Evolutionary conservation across 495 filamentous ascomycete genomes (phyloP).

Genomic region (Aspergillus carlsbadensis): DNA sequence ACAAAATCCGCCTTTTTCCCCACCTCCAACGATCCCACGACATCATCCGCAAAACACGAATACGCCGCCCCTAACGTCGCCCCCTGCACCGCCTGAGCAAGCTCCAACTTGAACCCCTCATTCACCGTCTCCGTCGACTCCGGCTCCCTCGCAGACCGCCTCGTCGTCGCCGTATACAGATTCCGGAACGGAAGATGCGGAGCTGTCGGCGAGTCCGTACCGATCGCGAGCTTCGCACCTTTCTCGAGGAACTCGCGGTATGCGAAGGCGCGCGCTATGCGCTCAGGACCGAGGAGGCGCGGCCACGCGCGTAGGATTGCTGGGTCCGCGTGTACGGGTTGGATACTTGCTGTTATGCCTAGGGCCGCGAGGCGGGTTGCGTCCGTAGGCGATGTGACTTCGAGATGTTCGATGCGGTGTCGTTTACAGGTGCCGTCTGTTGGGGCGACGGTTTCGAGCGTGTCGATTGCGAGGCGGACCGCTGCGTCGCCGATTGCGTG

Average conservation of each 20-base stretch:
- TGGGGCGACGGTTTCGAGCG: slow-evolving; percentile 33
- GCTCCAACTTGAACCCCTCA: slow-evolving; percentile 48
- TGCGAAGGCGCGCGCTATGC: slow-evolving; percentile 57
- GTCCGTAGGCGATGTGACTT: slow-evolving; percentile 53
- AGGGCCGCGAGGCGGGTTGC: slow-evolving; percentile 50
- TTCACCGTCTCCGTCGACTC: slow-evolving; percentile 49
- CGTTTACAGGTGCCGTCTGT: slow-evolving; percentile 28
- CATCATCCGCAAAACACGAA: slow-evolving; percentile 55
- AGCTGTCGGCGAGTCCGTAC: slow-evolving; percentile 61
- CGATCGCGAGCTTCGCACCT: slow-evolving; percentile 54
- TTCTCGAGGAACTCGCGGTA: slow-evolving; percentile 58
- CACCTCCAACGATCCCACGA: slow-evolving; percentile 45
- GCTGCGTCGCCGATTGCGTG: slow-evolving; percentile 66
- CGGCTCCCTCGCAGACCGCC: slow-evolving; percentile 53
- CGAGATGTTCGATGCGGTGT: slow-evolving; percentile 63
- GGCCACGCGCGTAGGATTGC: slow-evolving; percentile 62
- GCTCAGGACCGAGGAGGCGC: slow-evolving; percentile 48
- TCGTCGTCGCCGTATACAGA: slow-evolving; percentile 59
- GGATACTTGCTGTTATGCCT: slow-evolving; percentile 62
- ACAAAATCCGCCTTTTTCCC: slow-evolving; percentile 58
- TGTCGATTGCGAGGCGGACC: slow-evolving; percentile 52
- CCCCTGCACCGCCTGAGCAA: slow-evolving; percentile 52
- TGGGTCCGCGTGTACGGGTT: slow-evolving; percentile 63
- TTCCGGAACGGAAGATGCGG: slow-evolving; percentile 55
- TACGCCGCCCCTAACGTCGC: slow-evolving; percentile 59